Base-by-base conservation (phyloP, 495 filamentous ascomycete genomes). In the Aspergillus sparsus region DNA sequence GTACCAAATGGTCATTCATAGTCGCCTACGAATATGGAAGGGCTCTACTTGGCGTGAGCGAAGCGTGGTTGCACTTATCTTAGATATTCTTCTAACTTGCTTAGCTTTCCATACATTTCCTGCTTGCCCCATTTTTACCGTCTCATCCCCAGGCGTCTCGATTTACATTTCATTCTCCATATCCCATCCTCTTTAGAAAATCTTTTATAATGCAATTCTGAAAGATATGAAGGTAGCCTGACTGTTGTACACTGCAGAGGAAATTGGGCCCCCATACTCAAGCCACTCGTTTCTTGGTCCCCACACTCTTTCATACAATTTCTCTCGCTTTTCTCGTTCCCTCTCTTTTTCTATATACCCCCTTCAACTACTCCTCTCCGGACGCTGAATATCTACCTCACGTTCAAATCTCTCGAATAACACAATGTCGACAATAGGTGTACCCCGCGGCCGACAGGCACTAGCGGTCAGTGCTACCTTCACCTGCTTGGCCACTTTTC, bases 391-490 rank as follows among this genome's bases (percentile, higher is more conserved):
- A 41, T 32, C 21, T 55, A 32, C 37, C 49, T 51, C 12, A 21
- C 47, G 27, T 50, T 58, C 33, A 50, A 12, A 21, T 21, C 5
- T 44, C 6, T 16, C 16, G 27, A 36, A 64, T 63, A 55, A 35
- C 49, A 70, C n/a, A 12, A 76, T 76, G 73, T 51, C 49, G 32
- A 52, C 67, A 10, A 71, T 68, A 12, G 63, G 63, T 10, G 54
- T 61, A 41, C n/a, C 68, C 34, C 66, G 74, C 6, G 72, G 71
- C 51, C 69, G 53, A 53, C 49, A 63, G 51, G 70, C 73, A 46
- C 59, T 77, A 21, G 66, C 64, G 39, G 61, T 67, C 16, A 74
- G 68, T 58, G 65, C 54, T 27, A 60, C 72, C 44, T 74, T 77
- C 35, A 74, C 73, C 10, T 60, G 21, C 21, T 42, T 77, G 15